Base-by-base conservation (phyloP, 345 rosid genomes). In the Carallia pectinifolia region DNA sequence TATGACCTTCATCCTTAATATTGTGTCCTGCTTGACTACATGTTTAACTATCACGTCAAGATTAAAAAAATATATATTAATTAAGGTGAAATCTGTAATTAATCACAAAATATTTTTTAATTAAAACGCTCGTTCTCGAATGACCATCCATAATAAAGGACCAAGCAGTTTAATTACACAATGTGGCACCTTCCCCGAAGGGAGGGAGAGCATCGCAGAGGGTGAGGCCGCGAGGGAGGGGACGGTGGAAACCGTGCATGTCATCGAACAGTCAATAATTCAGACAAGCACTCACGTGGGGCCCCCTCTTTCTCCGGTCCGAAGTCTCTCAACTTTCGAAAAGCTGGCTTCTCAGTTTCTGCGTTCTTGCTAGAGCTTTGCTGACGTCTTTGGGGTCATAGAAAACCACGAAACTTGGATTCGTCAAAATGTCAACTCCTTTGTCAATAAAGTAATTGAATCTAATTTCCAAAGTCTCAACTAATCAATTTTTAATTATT, bases 401-500 rank as follows among this genome's bases (percentile, higher is more conserved):
- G 17, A 13, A 12, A 44, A 44, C 50, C 50, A 3, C 50, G 50
- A 44, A 44, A 44, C 50, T 44, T 12, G 50, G 23, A n/a, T 59
- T 62, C 59, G 71, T 69, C 58, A 55, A 60, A 67, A 66, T 74
- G 82, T 81, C 82, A 81, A 81, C 79, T 71, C 74, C 59, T 13
- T 59, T 52, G 44, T 61, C 53, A 60, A 53, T 39, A 44, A 63
- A 62, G 70, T 59, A 52, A 29, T 44, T 2, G 17, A 5, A 34
- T 34, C 15, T 44, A 44, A 39, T 39, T 5, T 58, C 52, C 38
- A 30, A 31, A 31, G 37, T 59, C 33, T 23, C 34, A 67, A 63
- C 68, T 47, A 69, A 75, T 79, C 74, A 62, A 39, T 31, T 55
- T 71, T 62, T 62, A 58, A 60, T 37, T 61, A 17, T 31, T 0